Base-by-base conservation (phyloP, 2,329 filamentous ascomycete species). In the Bipolaris victoriae region DNA sequence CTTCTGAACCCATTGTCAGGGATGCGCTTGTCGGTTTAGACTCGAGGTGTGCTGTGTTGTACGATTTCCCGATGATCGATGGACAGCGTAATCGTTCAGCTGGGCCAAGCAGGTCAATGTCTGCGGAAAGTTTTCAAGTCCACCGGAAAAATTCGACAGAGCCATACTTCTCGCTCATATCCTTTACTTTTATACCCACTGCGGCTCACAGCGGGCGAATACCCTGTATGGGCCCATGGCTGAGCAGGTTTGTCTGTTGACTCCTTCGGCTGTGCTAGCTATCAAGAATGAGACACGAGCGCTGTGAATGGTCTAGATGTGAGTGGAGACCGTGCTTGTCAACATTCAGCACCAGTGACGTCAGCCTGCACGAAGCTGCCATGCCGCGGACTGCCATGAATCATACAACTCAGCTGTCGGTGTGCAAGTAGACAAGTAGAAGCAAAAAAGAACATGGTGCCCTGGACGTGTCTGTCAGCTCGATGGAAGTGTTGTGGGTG, bases 301-400 rank as follows among this genome's bases (percentile, higher is more conserved):
- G 51, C n/a, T 53, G 40, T 44, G 37, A 52, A 58, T 40, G 57
- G 60, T 44, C 55, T 56, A 55, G 55, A 61, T 41, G 43, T 33
- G 18, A 36, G 48, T 54, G 55, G 52, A 24, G 52, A 51, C 50
- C 35, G 53, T 50, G 49, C 60, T 49, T 58, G 63, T 66, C 68
- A 70, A 68, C 66, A 69, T 60, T 51, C 51, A 58, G 55, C 62
- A 49, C 40, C 55, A 47, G 41, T 72, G 69, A 72, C 69, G 69
- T 72, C 62, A 70, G 47, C 52, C 36, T 49, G 60, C 57, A 35
- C 55, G 33, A n/a, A 35, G 35, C 36, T 29, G 43, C n/a, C 37
- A 49, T 40, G 22, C 48, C 48, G 39, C 48, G 33, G 41, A 22
- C 39, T 49, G n/a, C 40, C n/a, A 39, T 35, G 47, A 26, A 36